Conservation (phyloP, 257 asterid genomes). For the Gentiana dahurica region DNA sequence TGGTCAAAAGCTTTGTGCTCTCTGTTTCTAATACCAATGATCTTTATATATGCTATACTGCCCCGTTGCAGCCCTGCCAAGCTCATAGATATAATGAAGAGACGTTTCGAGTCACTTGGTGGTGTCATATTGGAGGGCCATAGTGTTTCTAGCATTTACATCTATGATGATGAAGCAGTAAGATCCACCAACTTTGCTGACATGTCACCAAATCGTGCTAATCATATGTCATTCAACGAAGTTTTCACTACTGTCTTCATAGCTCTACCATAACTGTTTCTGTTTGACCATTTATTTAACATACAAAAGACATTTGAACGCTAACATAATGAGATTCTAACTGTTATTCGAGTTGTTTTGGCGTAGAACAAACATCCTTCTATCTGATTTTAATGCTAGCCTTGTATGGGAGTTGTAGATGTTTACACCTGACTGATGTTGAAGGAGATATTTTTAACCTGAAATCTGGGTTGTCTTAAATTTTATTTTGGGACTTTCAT, state of each 20-base stretch:
- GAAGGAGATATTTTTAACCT: not conserved
- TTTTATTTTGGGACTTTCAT: not conserved
- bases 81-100: constrained; percentile 67
- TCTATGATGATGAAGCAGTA: constrained; percentile 82
- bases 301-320: no score
- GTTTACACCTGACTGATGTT: not conserved
- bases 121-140: constrained; percentile 80
- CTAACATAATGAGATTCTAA: not conserved
- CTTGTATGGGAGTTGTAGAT: not conserved
- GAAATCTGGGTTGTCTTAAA: not conserved
- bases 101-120: constrained; percentile 59
- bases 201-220: no score
- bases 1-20: no score
- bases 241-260: no score
- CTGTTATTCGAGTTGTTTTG: no score
- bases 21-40: not conserved
- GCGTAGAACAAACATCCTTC: no score
- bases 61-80: constrained; percentile 56
- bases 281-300: no score
- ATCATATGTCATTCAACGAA: no score
- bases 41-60: not conserved
- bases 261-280: no score
- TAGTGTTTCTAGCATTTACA: constrained; percentile 46
- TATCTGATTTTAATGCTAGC: not conserved
- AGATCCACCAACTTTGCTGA: constrained; percentile 15